A percentile compares a stretch with the other conserved stretches of the same genome.
phyloP scores from a whole-genome alignment of 257 asterid species.

The Parsonsia alboflavescens region DNA sequence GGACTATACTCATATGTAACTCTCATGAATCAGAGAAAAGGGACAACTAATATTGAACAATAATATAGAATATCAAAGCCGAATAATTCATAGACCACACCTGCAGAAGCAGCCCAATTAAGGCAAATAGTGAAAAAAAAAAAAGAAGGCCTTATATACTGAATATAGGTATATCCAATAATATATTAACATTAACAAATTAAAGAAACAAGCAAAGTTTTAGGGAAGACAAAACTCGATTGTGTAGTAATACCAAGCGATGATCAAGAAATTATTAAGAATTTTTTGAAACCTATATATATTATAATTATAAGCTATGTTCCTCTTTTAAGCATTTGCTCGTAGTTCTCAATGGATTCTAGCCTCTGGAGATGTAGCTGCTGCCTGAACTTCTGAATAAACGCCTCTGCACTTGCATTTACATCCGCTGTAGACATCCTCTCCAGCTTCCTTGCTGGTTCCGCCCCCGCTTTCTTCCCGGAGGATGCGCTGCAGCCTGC shows the following conservation, averaged over 20 bases:
- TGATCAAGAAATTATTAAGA: neutral
- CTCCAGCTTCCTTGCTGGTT: slow-evolving; percentile 32
- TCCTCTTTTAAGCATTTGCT: slow-evolving; percentile 63
- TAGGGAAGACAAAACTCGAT: neutral
- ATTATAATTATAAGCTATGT: neutral
- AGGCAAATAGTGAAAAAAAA: too few relatives aligned
- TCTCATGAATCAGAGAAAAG: too few relatives aligned
- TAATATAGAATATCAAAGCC: neutral
- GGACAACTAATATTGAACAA: too few relatives aligned
- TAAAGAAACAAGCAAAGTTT: neutral
- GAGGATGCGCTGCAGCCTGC: neutral
- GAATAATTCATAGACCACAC: neutral
- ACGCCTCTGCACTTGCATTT: slow-evolving; percentile 64
- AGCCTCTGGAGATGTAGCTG: slow-evolving; percentile 67
- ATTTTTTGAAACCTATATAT: too few relatives aligned
- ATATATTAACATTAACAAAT: neutral
- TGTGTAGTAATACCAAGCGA: neutral
- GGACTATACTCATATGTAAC: too few relatives aligned
- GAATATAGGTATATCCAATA: too few relatives aligned
- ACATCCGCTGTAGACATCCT: slow-evolving; percentile 46
- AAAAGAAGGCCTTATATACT: too few relatives aligned
- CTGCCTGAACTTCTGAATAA: slow-evolving; percentile 60
- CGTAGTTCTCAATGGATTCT: slow-evolving; percentile 67
- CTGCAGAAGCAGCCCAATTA: too few relatives aligned
- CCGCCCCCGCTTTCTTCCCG: slow-evolving; percentile 23